Evolutionary conservation across 148 eudicot species (phyloP).

Genomic region (Dianthus caryophyllus): DNA sequence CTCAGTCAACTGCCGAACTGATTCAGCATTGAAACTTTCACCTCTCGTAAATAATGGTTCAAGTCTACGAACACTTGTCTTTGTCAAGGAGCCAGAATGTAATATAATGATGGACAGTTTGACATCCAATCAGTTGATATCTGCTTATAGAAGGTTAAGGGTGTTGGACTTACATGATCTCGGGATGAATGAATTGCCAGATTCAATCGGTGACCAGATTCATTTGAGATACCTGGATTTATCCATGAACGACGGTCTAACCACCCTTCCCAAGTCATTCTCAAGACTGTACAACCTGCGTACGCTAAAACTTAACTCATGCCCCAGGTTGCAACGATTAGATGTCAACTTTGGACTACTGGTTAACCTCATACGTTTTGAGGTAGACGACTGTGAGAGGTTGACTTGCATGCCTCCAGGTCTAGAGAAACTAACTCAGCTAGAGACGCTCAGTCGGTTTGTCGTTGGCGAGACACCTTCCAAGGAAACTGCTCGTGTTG

Average conservation of each 20-base stretch:
- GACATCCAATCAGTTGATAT: constrained; percentile 5
- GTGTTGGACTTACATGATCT: constrained; percentile 27
- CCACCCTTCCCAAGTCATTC: constrained; percentile 17
- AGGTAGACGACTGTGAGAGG: constrained; percentile 26
- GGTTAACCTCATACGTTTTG: constrained; percentile 20
- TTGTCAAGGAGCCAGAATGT: constrained; percentile 17
- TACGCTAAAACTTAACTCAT: constrained; percentile 24
- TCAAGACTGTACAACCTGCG: constrained; percentile 24
- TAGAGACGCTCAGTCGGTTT: constrained; percentile 20
- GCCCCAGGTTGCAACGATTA: constrained; percentile 13
- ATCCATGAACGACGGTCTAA: constrained; percentile 23
- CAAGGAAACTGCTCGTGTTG: neutral
- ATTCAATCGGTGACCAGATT: constrained; percentile 19
- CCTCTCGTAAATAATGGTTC: neutral
- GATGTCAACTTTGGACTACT: constrained; percentile 1
- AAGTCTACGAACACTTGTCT: constrained; percentile 22
- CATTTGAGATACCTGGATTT: constrained; percentile 28
- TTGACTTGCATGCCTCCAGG: constrained; percentile 25
- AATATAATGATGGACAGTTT: neutral
- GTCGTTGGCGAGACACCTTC: constrained; percentile 14
- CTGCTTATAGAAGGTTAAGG: constrained; percentile 18
- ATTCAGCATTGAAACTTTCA: constrained; percentile 7
- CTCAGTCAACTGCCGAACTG: neutral
- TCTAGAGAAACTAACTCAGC: constrained; percentile 19
- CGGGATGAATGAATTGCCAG: constrained; percentile 19